Evolutionary conservation across 2,329 filamentous ascomycete genomes (phyloP), one percentile per base, ranked within the genome.

Genomic region (Stagonosporopsis vannaccii): DNA sequence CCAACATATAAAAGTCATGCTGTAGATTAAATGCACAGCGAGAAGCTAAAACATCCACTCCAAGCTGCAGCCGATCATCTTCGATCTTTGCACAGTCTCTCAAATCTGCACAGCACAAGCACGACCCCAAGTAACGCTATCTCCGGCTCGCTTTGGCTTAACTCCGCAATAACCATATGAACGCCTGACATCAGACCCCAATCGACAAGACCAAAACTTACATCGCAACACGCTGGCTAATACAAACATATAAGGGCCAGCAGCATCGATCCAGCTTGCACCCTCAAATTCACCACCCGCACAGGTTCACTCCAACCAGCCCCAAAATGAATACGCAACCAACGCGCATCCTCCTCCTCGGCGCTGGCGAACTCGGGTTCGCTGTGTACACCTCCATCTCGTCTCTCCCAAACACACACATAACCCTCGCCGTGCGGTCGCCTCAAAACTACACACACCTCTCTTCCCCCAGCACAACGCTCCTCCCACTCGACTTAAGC

Each of bases 311-410:
- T 9, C 6, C 15, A 19, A 26, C 30, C 19, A 19, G n/a, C 25
- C 26, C 11, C 33, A 19, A 32, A 17, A 26, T 12, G 41, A 61
- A 56, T 22, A 8, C 49, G 13, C 17, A 56, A 8, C 28, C 42
- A 41, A 65, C 46, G 0, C 51, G 61, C 20, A 76, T 89, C 53
- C 84, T 90, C 45, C 78, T 90, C 46, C 75, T 90, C 55, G 87
- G 88, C 48, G 84, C 85, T n/a, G 87, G 87, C 55, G 87, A 90
- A 75, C 82, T 90, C 13, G 88, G 87, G 44, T 75, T 78, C 4
- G 79, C 83, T 15, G 77, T 90, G 54, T 75, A 89, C 15, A 70
- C 79, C 28, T 77, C 80, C 11, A 79, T 90, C 7, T 68, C 77
- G 13, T 44, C 61, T 0, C 83, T 87, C 60, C 78, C 82, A 0